phyloP scores from a whole-genome alignment of 208 protist genomes.

The Acanthamoeba sp. region DNA sequence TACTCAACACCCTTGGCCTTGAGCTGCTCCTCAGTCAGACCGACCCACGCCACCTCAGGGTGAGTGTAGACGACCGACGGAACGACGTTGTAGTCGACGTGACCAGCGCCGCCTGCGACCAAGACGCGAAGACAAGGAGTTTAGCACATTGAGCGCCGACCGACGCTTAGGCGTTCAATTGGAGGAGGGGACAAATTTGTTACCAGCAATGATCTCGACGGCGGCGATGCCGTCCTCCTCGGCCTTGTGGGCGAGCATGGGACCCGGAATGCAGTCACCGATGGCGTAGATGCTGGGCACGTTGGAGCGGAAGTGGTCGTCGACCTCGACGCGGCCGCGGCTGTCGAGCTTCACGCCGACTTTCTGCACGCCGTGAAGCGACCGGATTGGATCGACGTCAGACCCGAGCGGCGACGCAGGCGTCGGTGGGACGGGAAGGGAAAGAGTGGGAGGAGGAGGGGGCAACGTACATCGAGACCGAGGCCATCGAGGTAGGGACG shows the following conservation, averaged over 20 bases:
- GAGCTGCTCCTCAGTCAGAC: conserved; percentile 98
- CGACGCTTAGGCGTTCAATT: neutral
- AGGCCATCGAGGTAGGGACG: conserved; percentile 96
- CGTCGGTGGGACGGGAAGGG: neutral
- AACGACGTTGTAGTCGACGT: conserved; percentile 99
- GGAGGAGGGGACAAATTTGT: neutral
- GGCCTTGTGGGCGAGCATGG: conserved; percentile 99
- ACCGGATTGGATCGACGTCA: neutral
- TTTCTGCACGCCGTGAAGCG: conserved; percentile 77
- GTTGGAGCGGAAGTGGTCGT: conserved; percentile 96
- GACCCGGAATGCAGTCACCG: conserved; percentile 98
- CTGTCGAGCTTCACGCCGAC: conserved; percentile 94
- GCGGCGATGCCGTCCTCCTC: conserved; percentile 98
- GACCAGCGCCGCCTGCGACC: conserved; percentile 88
- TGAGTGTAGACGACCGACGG: conserved; percentile 99
- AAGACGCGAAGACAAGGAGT: neutral
- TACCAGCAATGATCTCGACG: conserved; percentile 92
- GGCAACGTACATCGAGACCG: conserved; percentile 90
- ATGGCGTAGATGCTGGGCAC: conserved; percentile 98
- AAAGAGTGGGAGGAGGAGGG: neutral
- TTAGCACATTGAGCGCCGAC: neutral
- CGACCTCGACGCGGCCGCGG: conserved; percentile 95
- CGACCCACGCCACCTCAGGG: conserved; percentile 98
- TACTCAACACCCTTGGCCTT: conserved; percentile 95
- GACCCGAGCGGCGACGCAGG: too few species aligned